Percentiles rank a stretch among this genome's conserved stretches.
Evolutionary conservation across 2,329 filamentous ascomycete genomes (phyloP).

Genomic region (Sodiomyces alkalinus): DNA sequence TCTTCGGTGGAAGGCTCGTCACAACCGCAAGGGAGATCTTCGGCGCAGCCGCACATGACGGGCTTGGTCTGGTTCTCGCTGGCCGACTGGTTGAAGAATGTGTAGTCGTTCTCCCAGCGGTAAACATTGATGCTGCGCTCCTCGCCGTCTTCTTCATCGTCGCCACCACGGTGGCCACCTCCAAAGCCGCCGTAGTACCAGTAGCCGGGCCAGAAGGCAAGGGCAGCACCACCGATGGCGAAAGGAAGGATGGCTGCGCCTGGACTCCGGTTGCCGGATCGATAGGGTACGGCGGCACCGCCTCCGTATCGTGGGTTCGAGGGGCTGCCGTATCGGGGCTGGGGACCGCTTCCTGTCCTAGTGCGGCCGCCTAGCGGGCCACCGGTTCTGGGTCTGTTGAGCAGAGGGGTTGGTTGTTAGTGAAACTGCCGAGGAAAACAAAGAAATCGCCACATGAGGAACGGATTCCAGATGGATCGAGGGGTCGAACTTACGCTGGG

Average conservation of each 20-base stretch:
- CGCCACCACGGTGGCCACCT: too few relatives aligned
- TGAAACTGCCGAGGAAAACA: too few relatives aligned
- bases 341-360: conserved; percentile 39
- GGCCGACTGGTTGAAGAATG: conserved; percentile 28
- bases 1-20: conserved; percentile 26
- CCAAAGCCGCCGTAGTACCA: too few relatives aligned
- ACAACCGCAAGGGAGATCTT: conserved; percentile 36
- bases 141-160: too few relatives aligned
- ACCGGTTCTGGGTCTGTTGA: conserved; percentile 19
- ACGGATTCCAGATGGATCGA: too few relatives aligned
- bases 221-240: conserved; percentile 29
- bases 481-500: conserved; percentile 8
- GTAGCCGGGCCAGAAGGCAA: conserved; percentile 47
- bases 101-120: conserved; percentile 42
- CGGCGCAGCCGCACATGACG: conserved; percentile 45
- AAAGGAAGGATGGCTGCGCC: conserved; percentile 35
- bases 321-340: conserved; percentile 46
- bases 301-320: conserved; percentile 51
- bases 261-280: conserved; percentile 32
- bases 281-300: conserved; percentile 47
- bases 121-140: conserved; percentile 34
- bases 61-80: conserved; percentile 42
- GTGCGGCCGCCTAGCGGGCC: conserved; percentile 26
- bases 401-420: conserved; percentile 10
- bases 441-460: too few relatives aligned